phyloP scores from a whole-genome alignment of 1,284 basidiomycete species.

The Butyriboletus appendiculatus region DNA sequence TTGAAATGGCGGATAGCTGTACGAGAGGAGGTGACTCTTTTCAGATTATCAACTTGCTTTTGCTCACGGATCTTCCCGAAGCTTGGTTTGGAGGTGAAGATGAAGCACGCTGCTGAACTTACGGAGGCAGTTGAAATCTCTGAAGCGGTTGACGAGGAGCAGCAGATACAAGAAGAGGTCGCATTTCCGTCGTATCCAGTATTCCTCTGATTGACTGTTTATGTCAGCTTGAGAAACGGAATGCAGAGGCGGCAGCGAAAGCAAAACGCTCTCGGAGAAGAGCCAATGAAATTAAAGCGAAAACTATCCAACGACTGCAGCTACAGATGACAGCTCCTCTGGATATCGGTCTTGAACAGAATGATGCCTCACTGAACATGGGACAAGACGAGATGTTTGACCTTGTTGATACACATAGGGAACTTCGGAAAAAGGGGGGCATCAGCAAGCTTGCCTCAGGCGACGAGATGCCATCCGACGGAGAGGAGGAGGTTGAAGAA shows the following conservation, averaged over 20 bases:
- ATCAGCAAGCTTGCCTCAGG: conserved; percentile 50
- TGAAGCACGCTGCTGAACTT: conserved; percentile 67
- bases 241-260: conserved; percentile 74
- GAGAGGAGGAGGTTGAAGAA: conserved; percentile 42
- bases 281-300: conserved; percentile 87
- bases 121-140: conserved; percentile 77
- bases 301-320: conserved; percentile 94
- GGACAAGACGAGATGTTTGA: conserved; percentile 89
- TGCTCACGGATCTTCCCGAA: conserved; percentile 31
- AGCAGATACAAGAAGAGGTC: conserved; percentile 87
- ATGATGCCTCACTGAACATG: conserved; percentile 65
- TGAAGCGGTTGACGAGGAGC: conserved; percentile 83
- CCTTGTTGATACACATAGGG: conserved; percentile 61
- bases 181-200: background rate
- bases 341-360: conserved; percentile 92
- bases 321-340: conserved; percentile 96
- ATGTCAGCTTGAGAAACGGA: conserved; percentile 78
- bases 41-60: background rate
- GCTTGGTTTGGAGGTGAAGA: conserved; percentile 83
- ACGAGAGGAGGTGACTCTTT: conserved; percentile 70
- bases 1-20: conserved; percentile 90
- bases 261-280: conserved; percentile 83
- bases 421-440: conserved; percentile 45
- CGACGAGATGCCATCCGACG: conserved; percentile 45
- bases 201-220: conserved; percentile 3